Evolutionary conservation across 176 grass and related monocot genomes (phyloP).

Genomic region (Musa schizocarpa): DNA sequence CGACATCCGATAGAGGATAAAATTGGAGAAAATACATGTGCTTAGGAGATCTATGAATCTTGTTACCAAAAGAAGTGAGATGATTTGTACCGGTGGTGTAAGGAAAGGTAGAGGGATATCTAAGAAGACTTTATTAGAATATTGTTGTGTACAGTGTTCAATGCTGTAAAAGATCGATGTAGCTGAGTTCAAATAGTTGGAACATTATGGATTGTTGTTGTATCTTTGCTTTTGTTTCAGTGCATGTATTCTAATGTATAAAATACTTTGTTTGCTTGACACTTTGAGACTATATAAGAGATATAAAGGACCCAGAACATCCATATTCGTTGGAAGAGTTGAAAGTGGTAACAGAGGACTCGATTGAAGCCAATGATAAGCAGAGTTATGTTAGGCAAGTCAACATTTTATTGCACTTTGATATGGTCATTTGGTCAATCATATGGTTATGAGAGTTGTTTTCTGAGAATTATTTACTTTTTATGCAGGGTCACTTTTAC

Average conservation of each 20-base stretch:
- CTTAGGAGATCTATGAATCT: no score
- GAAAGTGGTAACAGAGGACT: constrained; percentile 86
- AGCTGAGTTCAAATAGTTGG: no score
- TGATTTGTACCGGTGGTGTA: no score
- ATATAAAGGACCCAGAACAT: constrained; percentile 97
- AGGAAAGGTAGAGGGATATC: no score
- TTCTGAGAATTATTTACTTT: constrained; percentile 6
- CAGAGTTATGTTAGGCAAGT: constrained; percentile 63
- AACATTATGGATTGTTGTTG: no score
- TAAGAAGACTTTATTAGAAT: no score
- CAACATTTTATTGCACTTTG: background rate
- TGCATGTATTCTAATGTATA: background rate
- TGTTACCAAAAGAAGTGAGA: no score
- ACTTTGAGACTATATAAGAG: constrained; percentile 89
- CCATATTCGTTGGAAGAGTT: constrained; percentile 95
- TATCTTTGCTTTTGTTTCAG: background rate
- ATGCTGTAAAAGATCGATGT: no score
- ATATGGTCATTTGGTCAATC: background rate
- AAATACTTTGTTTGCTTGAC: constrained; percentile 30
- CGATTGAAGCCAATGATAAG: constrained; percentile 56
- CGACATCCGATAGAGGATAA: no score
- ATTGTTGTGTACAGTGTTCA: no score
- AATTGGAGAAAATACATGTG: no score
- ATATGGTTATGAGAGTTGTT: background rate
- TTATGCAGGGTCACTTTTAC: constrained; percentile 80